Evolutionary conservation across 169 alveolate genomes (phyloP).

Genomic region (Eimeria maxima): DNA sequence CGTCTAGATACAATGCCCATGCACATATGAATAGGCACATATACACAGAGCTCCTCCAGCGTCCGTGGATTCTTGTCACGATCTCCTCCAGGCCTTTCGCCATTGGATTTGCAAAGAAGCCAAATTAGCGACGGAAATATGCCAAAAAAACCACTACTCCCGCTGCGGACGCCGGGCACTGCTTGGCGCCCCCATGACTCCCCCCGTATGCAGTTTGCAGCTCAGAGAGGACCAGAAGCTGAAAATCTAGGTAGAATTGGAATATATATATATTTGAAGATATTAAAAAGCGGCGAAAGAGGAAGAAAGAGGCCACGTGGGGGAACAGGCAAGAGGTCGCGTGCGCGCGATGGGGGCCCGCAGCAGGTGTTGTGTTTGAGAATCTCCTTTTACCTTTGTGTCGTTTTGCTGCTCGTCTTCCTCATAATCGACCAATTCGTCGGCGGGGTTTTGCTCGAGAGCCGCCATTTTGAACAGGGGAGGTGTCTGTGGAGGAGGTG

Average conservation of each 20-base stretch:
- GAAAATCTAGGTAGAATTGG: no score
- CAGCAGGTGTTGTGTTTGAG: neutral
- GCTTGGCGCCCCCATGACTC: neutral
- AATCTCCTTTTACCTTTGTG: conserved; percentile 57
- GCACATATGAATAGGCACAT: no score
- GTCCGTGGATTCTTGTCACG: neutral
- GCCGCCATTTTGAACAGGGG: conserved; percentile 82
- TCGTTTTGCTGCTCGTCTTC: conserved; percentile 84
- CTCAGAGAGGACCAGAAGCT: neutral
- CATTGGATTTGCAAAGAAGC: no score
- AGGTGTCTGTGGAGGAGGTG: conserved; percentile 45
- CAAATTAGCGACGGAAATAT: no score
- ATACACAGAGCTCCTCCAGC: neutral
- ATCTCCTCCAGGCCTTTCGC: no score
- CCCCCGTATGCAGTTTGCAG: neutral
- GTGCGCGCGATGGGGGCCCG: conserved; percentile 22
- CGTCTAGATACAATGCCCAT: no score
- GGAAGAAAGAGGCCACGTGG: neutral
- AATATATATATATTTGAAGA: no score
- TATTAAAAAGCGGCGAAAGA: neutral
- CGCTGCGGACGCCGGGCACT: neutral
- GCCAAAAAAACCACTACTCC: neutral
- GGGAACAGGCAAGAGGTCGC: neutral
- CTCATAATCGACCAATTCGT: conserved; percentile 85
- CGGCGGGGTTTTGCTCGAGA: conserved; percentile 85